Percentiles rank a stretch among this genome's conserved stretches.
Evolutionary conservation across 306 rosid genomes (phyloP).

Genomic region (Carpinus viminea): DNA sequence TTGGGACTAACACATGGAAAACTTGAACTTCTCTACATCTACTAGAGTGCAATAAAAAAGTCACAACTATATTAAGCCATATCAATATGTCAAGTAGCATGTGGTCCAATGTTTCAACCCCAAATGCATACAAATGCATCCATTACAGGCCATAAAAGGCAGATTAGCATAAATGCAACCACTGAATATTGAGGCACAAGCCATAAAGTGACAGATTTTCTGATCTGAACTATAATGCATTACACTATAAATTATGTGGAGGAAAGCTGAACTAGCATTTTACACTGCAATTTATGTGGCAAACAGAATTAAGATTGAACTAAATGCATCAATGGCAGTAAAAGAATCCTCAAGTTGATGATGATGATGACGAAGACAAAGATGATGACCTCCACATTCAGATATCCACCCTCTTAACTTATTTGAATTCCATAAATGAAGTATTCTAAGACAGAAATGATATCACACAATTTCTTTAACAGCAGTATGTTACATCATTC

Average conservation of each 20-base stretch:
- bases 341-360: neutral
- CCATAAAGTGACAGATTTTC: neutral
- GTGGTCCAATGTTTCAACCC: neutral
- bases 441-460: neutral
- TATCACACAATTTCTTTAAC: neutral
- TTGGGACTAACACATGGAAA: neutral
- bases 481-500: neutral
- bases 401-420: neutral
- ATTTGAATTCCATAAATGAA: neutral
- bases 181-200: neutral
- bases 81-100: neutral
- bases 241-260: neutral
- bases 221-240: neutral
- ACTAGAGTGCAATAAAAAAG: neutral
- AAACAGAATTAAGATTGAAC: neutral
- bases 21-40: neutral
- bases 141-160: neutral
- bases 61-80: neutral
- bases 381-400: neutral
- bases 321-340: neutral
- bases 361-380: neutral
- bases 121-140: neutral
- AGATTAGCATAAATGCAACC: neutral
- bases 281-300: neutral
- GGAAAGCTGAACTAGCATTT: no score